Conservation (phyloP, 176 grass and related monocot genomes). For the Ensete ventricosum region DNA sequence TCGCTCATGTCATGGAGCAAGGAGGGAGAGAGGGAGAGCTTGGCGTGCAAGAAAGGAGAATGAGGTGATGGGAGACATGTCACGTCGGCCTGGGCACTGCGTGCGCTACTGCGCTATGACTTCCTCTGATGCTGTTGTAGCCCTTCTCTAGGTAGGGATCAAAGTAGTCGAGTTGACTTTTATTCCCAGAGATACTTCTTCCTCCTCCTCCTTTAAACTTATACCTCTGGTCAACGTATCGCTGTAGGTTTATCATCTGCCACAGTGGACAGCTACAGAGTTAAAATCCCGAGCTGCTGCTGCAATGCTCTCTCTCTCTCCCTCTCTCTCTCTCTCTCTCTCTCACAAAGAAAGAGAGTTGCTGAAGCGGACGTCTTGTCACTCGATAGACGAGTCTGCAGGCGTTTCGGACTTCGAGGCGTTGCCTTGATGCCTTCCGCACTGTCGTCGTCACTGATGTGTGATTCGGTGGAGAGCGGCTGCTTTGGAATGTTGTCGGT, state of each 20-base stretch:
- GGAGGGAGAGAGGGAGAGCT: too few relatives aligned
- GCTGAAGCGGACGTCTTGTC: neutral
- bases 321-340: too few relatives aligned
- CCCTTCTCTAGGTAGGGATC: neutral
- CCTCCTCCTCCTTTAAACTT: too few relatives aligned
- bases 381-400: slow-evolving; percentile 1
- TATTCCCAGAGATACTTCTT: too few relatives aligned
- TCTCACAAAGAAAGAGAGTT: too few relatives aligned
- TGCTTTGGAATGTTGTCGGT: neutral
- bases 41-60: neutral
- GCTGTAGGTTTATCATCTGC: neutral
- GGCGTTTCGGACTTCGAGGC: neutral
- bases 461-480: neutral
- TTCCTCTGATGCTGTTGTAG: slow-evolving; percentile 13
- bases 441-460: neutral
- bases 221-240: too few relatives aligned
- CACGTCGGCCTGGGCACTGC: slow-evolving; percentile 10
- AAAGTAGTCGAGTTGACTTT: neutral
- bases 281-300: too few relatives aligned
- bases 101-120: slow-evolving; percentile 5
- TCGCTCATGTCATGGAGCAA: too few relatives aligned
- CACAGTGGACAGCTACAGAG: neutral
- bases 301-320: too few relatives aligned
- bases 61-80: slow-evolving; percentile 36
- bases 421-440: neutral